These are phyloP conservation scores for Helminthosporium solani DNA, from an alignment of 2,329 filamentous ascomycete species.

Conservation along the genomic window DNA sequence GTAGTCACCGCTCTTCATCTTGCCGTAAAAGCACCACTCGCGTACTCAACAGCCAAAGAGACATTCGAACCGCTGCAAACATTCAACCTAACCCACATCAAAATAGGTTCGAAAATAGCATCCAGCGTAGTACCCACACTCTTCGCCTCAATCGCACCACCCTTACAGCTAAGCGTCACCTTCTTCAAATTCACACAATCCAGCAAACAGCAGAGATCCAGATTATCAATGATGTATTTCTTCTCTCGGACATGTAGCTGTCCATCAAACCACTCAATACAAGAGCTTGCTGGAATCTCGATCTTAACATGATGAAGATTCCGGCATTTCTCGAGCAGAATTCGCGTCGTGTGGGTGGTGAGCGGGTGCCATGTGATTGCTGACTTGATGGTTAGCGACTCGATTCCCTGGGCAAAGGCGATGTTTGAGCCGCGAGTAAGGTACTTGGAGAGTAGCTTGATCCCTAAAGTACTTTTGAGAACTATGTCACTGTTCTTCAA, in stretches of 20 bases:
- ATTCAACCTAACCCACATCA: slow-evolving; percentile 5
- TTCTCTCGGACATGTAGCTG: background rate
- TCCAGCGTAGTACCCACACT: background rate
- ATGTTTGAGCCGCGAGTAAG: background rate
- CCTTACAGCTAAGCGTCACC: slow-evolving; percentile 2
- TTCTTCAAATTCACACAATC: slow-evolving; percentile 4
- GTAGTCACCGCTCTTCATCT: no score
- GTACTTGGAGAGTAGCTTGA: background rate
- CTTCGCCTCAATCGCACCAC: background rate
- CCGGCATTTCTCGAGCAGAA: background rate
- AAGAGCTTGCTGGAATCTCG: background rate
- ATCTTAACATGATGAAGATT: slow-evolving; percentile 1
- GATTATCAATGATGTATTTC: slow-evolving; percentile 4
- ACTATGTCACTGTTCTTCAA: background rate
- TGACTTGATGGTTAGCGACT: background rate
- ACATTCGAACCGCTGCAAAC: background rate
- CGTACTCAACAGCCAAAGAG: background rate
- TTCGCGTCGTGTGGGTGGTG: slow-evolving; percentile 1
- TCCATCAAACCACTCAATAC: background rate
- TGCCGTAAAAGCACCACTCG: no score
- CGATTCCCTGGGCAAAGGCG: background rate
- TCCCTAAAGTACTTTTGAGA: background rate
- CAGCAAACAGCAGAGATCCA: slow-evolving; percentile 6
- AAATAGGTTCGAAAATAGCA: slow-evolving; percentile 3
- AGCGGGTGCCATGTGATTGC: slow-evolving; percentile 1